Base-by-base conservation (phyloP, 176 grass and related monocot species). In the Triticum timopheevii region DNA sequence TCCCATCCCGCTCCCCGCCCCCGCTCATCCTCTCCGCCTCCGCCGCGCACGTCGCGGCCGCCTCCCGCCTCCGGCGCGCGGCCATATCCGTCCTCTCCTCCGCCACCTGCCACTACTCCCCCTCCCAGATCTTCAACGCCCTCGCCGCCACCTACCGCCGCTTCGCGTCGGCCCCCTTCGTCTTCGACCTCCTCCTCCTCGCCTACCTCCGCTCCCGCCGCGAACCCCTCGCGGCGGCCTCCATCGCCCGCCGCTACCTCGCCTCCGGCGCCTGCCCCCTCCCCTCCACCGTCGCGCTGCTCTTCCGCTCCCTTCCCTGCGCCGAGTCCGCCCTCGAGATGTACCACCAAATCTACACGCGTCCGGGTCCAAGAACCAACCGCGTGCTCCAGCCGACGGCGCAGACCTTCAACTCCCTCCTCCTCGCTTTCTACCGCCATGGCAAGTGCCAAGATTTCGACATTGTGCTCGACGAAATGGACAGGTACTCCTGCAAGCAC, bases 351-450 rank as follows among this genome's bases (percentile, higher is more conserved):
- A 87, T 91, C 40, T 89, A 86, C 70, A 72, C 71, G 23, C 80
- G 8, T 20, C 42, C 63, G 54, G 75, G 59, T 50, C 11, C 19
- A 13, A 61, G 54, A 17, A 61, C 36, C 61, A 80, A 35, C 36
- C 61, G 71, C 72, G 80, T 78, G 64, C 62, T 86, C 56, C 76
- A 68, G 52, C 84, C 83, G 6, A 89, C 74, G 1, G 63, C 84
- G 3, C 74, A 77, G 10, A 89, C 84, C 40, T 89, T 89, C 31
- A 91, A 91, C 77, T 85, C 86, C 76, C 92, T 94, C 34, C 89
- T 91, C 69, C 87, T 94, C 50, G 40, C 84, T 34, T 52, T 89
- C 13, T 91, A 91, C 28, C 87, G 86, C 7, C 86, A 79, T 24
- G 84, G 80, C 15, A 93, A 67, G 44, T 66, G 6, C n/a, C 45